Evolutionary conservation across 306 rosid genomes (phyloP), one percentile per base, ranked within the genome.

Genomic region (Abrus precatorius): DNA sequence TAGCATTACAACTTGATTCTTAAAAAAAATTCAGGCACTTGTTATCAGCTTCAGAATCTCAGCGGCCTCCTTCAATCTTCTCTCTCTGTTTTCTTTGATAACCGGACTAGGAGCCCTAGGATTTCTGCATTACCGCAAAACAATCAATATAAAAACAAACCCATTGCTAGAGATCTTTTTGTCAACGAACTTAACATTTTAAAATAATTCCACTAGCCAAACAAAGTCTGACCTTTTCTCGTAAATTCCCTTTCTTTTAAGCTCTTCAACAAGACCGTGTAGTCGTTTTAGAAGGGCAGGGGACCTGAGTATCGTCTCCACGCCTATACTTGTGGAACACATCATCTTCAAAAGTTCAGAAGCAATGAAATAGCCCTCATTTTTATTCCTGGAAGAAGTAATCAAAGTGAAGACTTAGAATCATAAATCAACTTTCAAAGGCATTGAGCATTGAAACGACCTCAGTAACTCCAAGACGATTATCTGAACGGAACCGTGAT

Each of bases 371-470:
- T 79, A 95, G 10, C 89, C 91, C 5, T 91, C 99, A 27, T 94
- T 94, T 88, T 95, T 95, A 86, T 88, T 95, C 93, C 99, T 95
- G 95, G 57, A 69, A 82, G 7, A 74, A 70, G 53, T 78, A 56
- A 3, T 50, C 40, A n/a, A 20, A 72, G 80, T 55, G 77, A 43
- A 1, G 20, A 33, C 10, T 60, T 9, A 82, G 13, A 50, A 71
- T 70, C 14, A 36, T 56, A 44, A 3, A 57, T 65, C 28, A 79
- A 70, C 77, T 47, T 74, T 49, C 62, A 75, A 56, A 3, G 2
- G 28, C 57, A 6, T 13, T 67, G 64, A 38, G 43, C 3, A 41
- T 50, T 56, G 34, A 11, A 59, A 91, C 97, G 49, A 93, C 98
- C 97, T 95, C 79, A 90, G 81, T 38, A 92, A 82, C 83, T 90